These are phyloP conservation scores for Croton laevigatus DNA, from an alignment of 441 rosid species.

Conservation along the genomic window DNA sequence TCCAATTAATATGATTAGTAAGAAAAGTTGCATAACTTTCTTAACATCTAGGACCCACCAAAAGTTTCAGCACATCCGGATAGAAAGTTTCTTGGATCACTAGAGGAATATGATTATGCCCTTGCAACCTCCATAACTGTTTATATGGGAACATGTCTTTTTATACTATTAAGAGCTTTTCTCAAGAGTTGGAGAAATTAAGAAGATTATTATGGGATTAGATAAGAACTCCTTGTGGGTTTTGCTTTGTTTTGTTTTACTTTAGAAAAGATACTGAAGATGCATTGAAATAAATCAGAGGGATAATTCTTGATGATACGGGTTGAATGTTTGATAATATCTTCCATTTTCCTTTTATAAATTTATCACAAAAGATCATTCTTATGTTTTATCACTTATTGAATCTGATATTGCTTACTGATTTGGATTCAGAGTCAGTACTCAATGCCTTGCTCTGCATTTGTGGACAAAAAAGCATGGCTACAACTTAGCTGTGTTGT, in stretches of 20 bases:
- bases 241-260: constrained; percentile 87
- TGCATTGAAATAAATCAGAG: constrained; percentile 89
- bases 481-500: no score
- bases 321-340: no score
- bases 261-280: constrained; percentile 97
- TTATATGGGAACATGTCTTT: constrained; percentile 94
- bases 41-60: constrained; percentile 81
- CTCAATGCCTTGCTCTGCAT: no score
- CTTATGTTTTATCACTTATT: no score
- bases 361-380: no score
- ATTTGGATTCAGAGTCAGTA: no score
- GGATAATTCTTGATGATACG: constrained; percentile 94
- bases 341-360: no score
- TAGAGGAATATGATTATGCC: constrained; percentile 82
- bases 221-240: constrained; percentile 93
- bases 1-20: no score
- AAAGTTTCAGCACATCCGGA: constrained; percentile 89
- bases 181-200: constrained; percentile 85
- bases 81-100: constrained; percentile 72
- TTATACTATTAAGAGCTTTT: constrained; percentile 92
- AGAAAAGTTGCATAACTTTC: constrained; percentile 33
- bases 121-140: constrained; percentile 61
- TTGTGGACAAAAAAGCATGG: no score
- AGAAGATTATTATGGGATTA: constrained; percentile 95
- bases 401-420: no score